Evolutionary conservation across 148 eudicot species (phyloP).

Genomic region (Tetragonia tetragonoides): DNA sequence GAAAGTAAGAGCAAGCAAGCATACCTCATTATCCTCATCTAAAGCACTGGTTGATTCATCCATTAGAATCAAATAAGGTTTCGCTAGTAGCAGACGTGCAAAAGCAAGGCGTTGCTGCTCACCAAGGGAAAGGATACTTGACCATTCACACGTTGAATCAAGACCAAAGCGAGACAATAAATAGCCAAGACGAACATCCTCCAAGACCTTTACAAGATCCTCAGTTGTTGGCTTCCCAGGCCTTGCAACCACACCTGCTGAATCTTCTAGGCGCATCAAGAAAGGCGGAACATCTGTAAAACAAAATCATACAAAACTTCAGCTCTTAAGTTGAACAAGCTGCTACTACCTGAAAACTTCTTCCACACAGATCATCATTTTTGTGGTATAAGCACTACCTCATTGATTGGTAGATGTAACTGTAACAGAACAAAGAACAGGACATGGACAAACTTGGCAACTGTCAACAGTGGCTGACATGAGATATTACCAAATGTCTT

Average conservation of each 20-base stretch:
- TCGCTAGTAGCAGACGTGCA: slow-evolving; percentile 86
- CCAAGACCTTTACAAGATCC: slow-evolving; percentile 61
- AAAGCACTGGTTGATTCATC: slow-evolving; percentile 99
- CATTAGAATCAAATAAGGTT: slow-evolving; percentile 71
- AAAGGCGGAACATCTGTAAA: slow-evolving; percentile 57
- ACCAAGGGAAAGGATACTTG: slow-evolving; percentile 90
- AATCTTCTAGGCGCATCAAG: slow-evolving; percentile 36
- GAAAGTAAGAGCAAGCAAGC: not conserved
- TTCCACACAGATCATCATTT: not conserved
- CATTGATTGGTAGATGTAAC: too few relatives aligned
- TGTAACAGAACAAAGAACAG: not conserved
- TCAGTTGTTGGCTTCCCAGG: slow-evolving; percentile 60
- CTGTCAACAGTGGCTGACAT: not conserved
- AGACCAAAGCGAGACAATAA: slow-evolving; percentile 67
- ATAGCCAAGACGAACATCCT: slow-evolving; percentile 87
- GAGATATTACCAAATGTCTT: not conserved
- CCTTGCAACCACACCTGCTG: slow-evolving; percentile 28
- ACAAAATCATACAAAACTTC: not conserved
- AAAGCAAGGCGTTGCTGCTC: slow-evolving; percentile 98
- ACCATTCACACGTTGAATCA: slow-evolving; percentile 79
- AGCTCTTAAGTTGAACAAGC: not conserved
- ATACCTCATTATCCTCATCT: slow-evolving; percentile 96
- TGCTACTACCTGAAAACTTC: not conserved
- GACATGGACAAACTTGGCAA: not conserved
- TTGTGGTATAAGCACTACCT: not conserved